Percentiles rank a stretch among this genome's conserved stretches.
Conservation (phyloP, 257 asterid genomes). For the Primulina eburnea region DNA sequence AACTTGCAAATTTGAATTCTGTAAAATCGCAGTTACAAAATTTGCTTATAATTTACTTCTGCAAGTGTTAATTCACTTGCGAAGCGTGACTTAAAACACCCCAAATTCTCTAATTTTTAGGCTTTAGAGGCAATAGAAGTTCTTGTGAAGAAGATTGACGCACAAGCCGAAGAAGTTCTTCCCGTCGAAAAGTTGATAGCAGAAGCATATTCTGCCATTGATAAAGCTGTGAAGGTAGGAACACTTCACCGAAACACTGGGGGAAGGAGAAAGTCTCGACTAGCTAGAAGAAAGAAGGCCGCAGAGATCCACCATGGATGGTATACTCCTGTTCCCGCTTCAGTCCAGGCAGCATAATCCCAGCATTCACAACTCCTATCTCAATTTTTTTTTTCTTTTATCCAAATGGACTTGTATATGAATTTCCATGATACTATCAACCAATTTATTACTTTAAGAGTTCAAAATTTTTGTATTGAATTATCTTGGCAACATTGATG, state of each 20-base stretch:
- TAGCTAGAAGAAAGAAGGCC: conserved; percentile 86
- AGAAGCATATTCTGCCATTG: conserved; percentile 85
- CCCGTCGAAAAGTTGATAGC: conserved; percentile 74
- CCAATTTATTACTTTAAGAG: too few relatives aligned
- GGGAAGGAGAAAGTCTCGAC: conserved; percentile 92
- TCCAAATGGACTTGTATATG: too few relatives aligned
- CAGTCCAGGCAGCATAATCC: conserved; percentile 36
- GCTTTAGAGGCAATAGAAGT: conserved; percentile 73
- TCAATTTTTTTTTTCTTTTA: too few relatives aligned
- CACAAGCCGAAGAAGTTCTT: conserved; percentile 68
- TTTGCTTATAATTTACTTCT: too few relatives aligned
- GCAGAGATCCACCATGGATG: conserved; percentile 82
- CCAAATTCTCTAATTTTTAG: conserved; percentile 28
- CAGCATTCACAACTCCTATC: too few relatives aligned
- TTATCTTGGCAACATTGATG: too few relatives aligned
- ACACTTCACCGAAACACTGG: conserved; percentile 88
- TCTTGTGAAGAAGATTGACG: conserved; percentile 65
- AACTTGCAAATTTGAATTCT: too few relatives aligned
- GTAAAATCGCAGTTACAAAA: too few relatives aligned
- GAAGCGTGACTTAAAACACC: too few relatives aligned
- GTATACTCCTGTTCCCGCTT: conserved; percentile 47
- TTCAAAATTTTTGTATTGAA: too few relatives aligned
- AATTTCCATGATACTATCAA: too few relatives aligned
- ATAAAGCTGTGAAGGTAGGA: conserved; percentile 78
- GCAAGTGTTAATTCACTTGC: too few relatives aligned